Percentiles rank a stretch among this genome's conserved stretches.
Evolutionary conservation across 495 filamentous ascomycete genomes (phyloP).

Genomic region (Arthonia radiata): DNA sequence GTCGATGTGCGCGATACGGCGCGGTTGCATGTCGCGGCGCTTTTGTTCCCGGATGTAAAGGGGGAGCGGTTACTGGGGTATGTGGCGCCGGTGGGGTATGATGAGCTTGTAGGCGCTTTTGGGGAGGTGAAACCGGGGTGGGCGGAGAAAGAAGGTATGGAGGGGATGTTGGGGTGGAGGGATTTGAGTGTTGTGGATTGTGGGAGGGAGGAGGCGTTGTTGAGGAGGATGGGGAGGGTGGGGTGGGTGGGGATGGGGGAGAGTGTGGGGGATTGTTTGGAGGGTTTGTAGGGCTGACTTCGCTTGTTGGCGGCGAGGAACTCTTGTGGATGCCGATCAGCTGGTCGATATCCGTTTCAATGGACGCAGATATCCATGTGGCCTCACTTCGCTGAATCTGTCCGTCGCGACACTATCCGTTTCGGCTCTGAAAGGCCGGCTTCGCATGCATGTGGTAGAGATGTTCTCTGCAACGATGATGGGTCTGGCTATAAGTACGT

Average conservation of each 20-base stretch:
- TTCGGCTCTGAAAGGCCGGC: too few species aligned
- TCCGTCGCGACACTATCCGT: too few species aligned
- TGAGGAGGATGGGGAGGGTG: conserved; percentile 3
- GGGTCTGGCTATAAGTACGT: too few species aligned
- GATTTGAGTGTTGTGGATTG: conserved; percentile 3
- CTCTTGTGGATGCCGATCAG: too few species aligned
- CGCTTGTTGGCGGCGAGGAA: too few species aligned
- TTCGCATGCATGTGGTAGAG: too few species aligned
- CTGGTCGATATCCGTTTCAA: too few species aligned
- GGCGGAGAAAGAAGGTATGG: conserved; percentile 5
- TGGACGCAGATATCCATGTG: too few species aligned
- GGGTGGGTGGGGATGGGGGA: conserved; percentile 4
- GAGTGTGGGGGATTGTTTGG: conserved; percentile 11
- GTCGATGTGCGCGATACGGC: conserved; percentile 19
- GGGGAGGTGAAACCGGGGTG: conserved; percentile 11
- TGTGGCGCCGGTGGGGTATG: conserved; percentile 12
- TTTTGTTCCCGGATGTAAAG: conserved; percentile 9
- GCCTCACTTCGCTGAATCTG: too few species aligned
- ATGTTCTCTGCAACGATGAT: too few species aligned
- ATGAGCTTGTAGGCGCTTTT: conserved; percentile 11
- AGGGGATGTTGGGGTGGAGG: conserved; percentile 1
- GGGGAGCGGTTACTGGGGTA: conserved; percentile 10
- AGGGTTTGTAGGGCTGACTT: conserved; percentile 9
- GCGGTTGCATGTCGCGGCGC: conserved; percentile 13
- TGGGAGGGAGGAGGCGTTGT: conserved; percentile 5